A percentile compares a stretch with the other conserved stretches of the same genome.
These are phyloP conservation scores for Parastagonospora avenae DNA, from an alignment of 2,329 filamentous ascomycete genomes.

Conservation along the genomic window DNA sequence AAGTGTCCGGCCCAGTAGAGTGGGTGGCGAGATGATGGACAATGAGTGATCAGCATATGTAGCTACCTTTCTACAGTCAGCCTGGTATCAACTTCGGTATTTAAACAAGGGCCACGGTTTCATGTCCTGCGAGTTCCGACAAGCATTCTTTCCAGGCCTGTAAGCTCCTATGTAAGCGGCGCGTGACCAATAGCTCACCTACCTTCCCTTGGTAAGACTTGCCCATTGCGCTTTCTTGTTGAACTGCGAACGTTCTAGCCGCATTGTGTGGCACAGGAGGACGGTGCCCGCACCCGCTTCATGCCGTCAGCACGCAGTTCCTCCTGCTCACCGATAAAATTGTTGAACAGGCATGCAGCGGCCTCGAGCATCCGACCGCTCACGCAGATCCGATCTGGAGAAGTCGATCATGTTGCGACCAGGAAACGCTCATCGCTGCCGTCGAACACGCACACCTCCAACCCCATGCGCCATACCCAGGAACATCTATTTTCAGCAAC, in stretches of 20 bases:
- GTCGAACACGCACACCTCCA: background rate
- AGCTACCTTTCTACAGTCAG: background rate
- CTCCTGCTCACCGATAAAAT: conserved; percentile 14
- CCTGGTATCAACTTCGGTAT: background rate
- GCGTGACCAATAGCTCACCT: background rate
- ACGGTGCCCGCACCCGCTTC: conserved; percentile 10
- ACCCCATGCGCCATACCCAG: background rate
- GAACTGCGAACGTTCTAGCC: conserved; percentile 23
- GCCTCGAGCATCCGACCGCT: background rate
- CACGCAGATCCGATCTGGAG: conserved; percentile 5
- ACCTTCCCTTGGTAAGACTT: background rate
- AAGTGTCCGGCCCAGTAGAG: background rate
- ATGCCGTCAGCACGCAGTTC: conserved; percentile 14
- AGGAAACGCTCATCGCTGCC: background rate
- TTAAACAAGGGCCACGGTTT: conserved; percentile 7
- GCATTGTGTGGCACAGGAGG: conserved; percentile 7
- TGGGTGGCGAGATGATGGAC: background rate
- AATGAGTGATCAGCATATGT: background rate
- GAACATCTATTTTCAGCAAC: background rate
- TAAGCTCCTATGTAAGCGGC: background rate
- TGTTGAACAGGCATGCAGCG: background rate
- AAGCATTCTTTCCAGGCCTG: background rate
- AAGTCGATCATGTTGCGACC: background rate
- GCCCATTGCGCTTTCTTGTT: conserved; percentile 11
- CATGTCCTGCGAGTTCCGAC: conserved; percentile 12